Percentiles rank a stretch among this genome's conserved stretches.
Conservation (phyloP, 148 eudicot species). For the Amaranthus hypochondriacus region DNA sequence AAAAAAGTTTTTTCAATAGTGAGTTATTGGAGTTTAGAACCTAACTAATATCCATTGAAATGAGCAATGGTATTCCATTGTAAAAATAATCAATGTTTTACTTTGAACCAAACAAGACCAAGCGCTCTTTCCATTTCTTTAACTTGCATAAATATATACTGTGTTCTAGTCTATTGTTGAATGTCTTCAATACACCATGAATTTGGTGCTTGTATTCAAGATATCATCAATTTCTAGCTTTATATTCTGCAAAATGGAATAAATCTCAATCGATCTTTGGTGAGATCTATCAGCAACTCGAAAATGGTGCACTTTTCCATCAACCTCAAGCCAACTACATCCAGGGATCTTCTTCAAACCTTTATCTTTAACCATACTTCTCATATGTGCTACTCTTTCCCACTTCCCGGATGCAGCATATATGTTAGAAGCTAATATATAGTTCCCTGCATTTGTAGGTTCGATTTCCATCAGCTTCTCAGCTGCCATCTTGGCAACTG, state of each 20-base stretch:
- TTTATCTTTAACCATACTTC: slow-evolving; percentile 30
- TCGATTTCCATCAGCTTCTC: slow-evolving; percentile 32
- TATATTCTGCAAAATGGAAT: slow-evolving; percentile 23
- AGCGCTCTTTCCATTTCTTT: not conserved
- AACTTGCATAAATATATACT: not conserved
- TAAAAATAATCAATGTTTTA: too few relatives aligned
- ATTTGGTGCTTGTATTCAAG: slow-evolving; percentile 3
- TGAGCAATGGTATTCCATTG: too few relatives aligned
- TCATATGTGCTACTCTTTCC: slow-evolving; percentile 36
- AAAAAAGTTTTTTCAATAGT: too few relatives aligned
- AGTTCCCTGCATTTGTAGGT: slow-evolving; percentile 38
- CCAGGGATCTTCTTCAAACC: slow-evolving; percentile 41
- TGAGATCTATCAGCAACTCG: slow-evolving; percentile 40
- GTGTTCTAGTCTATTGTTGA: not conserved
- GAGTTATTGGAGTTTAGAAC: too few relatives aligned
- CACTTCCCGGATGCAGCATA: slow-evolving; percentile 37
- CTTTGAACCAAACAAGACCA: not conserved
- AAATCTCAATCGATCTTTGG: slow-evolving; percentile 25
- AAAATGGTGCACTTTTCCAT: slow-evolving; percentile 33
- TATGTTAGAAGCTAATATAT: slow-evolving; percentile 28
- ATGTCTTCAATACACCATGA: slow-evolving; percentile 1
- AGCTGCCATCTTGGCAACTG: slow-evolving; percentile 32
- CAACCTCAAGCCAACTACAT: slow-evolving; percentile 34
- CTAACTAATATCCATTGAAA: too few relatives aligned
- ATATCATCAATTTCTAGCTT: slow-evolving; percentile 27